Percentiles rank a stretch among this genome's conserved stretches.
These are phyloP conservation scores for Pichia exigua DNA, from an alignment of 805 yeast species.

Conservation along the genomic window DNA sequence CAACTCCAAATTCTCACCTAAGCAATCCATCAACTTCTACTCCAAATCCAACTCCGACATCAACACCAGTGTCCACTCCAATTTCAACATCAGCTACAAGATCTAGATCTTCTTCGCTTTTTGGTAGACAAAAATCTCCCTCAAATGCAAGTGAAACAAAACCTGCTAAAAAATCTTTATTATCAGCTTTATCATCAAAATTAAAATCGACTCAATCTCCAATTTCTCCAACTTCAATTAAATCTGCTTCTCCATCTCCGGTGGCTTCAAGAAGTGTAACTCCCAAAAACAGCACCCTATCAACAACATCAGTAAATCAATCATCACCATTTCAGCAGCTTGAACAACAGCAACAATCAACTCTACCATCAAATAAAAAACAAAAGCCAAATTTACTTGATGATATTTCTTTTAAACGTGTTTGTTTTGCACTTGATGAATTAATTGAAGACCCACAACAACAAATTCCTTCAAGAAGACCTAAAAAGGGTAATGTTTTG, in stretches of 20 bases:
- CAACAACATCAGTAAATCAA: background rate
- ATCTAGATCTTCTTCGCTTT: conserved; percentile 6
- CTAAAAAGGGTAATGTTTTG: conserved; percentile 45
- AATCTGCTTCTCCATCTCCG: background rate
- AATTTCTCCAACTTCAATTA: background rate
- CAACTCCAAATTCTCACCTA: background rate
- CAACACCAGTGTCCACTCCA: background rate
- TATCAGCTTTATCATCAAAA: conserved; percentile 30
- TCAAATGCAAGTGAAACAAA: conserved; percentile 8
- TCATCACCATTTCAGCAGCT: background rate
- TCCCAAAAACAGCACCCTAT: background rate
- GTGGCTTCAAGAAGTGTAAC: background rate
- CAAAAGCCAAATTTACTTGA: conserved; percentile 15
- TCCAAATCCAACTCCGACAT: background rate
- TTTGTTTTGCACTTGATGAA: conserved; percentile 42
- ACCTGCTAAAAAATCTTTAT: conserved; percentile 20
- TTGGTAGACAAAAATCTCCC: conserved; percentile 10
- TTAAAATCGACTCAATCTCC: conserved; percentile 13
- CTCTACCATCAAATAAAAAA: too few relatives aligned
- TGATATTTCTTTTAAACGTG: conserved; percentile 34
- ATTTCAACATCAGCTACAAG: background rate
- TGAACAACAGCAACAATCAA: background rate
- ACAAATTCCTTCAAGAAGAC: conserved; percentile 51
- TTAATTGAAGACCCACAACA: conserved; percentile 50
- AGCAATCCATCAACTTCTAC: background rate